A percentile compares a stretch with the other conserved stretches of the same genome.
Evolutionary conservation across 257 asterid genomes (phyloP).

Genomic region (Linderniella brevidens): DNA sequence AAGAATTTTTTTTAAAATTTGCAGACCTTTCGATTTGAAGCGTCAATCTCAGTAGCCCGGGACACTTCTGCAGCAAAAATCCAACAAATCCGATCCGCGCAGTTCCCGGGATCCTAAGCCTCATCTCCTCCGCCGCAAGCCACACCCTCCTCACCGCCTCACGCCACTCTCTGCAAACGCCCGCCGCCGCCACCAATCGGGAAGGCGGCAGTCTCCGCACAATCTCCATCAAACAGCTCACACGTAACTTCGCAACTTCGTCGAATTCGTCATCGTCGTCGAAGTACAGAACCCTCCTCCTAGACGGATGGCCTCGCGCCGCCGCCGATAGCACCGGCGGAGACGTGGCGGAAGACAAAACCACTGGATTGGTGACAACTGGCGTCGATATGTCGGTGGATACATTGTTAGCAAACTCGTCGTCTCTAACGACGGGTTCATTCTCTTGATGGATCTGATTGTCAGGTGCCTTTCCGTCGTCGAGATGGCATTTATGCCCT

Average conservation of each 20-base stretch:
- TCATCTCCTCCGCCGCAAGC: conserved; percentile 81
- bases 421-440: too few relatives aligned
- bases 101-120: conserved; percentile 62
- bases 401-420: conserved; percentile 3
- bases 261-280: conserved; percentile 35
- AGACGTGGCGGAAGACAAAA: conserved; percentile 8
- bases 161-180: conserved; percentile 84
- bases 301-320: conserved; percentile 18
- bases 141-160: conserved; percentile 53
- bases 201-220: conserved; percentile 71
- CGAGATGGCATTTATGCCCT: conserved; percentile 47
- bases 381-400: conserved; percentile 18
- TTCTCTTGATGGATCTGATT: too few relatives aligned
- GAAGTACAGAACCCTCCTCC: conserved; percentile 59
- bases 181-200: conserved; percentile 49
- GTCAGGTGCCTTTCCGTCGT: too few relatives aligned
- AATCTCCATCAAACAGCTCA: conserved; percentile 67
- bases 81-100: conserved; percentile 75
- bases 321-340: conserved; percentile 21
- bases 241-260: conserved; percentile 35
- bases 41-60: conserved; percentile 50
- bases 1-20: too few relatives aligned
- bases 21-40: conserved; percentile 74
- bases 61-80: conserved; percentile 78
- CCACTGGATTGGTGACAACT: conserved; percentile 14